Evolutionary conservation across 768 basidiomycete species (phyloP).

Genomic region (Russula dissimulans): DNA sequence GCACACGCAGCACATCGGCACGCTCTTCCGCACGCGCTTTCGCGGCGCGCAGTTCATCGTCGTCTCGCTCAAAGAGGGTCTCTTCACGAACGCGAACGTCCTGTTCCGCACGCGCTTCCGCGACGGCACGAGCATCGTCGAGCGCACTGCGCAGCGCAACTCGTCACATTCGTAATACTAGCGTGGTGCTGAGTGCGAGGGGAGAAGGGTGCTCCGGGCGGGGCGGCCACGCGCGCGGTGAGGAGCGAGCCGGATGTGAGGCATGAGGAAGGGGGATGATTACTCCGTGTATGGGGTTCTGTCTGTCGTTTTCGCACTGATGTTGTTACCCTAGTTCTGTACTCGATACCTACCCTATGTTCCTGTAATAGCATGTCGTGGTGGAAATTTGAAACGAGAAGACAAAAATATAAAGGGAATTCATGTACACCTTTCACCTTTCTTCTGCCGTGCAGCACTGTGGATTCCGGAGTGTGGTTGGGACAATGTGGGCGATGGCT

Average conservation of each 20-base stretch:
- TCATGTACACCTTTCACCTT: no score
- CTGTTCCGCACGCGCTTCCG: slow-evolving; percentile 88
- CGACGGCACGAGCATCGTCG: slow-evolving; percentile 88
- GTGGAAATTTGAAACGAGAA: no score
- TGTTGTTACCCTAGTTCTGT: not conserved
- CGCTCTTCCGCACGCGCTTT: slow-evolving; percentile 95
- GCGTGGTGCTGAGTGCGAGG: slow-evolving; percentile 23
- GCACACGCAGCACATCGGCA: slow-evolving; percentile 95
- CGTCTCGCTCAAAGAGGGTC: slow-evolving; percentile 90
- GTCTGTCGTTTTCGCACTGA: not conserved
- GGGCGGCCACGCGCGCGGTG: not conserved
- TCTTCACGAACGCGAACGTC: slow-evolving; percentile 97
- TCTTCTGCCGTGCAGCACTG: no score
- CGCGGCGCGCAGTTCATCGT: slow-evolving; percentile 98
- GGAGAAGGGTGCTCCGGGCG: not conserved
- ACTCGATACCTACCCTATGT: not conserved
- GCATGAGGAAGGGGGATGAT: no score
- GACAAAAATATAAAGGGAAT: no score
- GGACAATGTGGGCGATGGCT: no score
- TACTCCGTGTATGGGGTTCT: not conserved
- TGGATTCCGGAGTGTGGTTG: no score
- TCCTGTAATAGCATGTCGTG: not conserved
- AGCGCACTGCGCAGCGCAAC: slow-evolving; percentile 65
- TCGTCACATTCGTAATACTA: slow-evolving; percentile 29
- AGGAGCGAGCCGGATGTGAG: not conserved